phyloP scores from a whole-genome alignment of 2,329 filamentous ascomycete genomes.

The Sarocladiaceae sp. region DNA sequence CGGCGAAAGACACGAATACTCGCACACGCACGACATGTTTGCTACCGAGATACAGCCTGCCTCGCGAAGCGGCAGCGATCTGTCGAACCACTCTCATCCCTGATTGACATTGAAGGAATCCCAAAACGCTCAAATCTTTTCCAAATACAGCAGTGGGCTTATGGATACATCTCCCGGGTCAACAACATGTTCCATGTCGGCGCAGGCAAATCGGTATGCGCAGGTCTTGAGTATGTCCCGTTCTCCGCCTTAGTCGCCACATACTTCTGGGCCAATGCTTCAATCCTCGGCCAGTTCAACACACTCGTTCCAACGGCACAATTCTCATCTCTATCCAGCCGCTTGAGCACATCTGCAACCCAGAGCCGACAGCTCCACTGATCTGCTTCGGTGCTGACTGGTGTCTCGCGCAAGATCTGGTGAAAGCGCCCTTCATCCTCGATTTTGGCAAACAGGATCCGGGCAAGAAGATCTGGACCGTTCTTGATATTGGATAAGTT shows the following conservation, averaged over 20 bases:
- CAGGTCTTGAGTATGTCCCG: neutral
- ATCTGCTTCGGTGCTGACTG: slow-evolving; percentile 28
- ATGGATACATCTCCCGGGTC: neutral
- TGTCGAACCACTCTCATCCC: too few relatives aligned
- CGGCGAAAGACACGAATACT: too few relatives aligned
- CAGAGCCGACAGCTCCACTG: slow-evolving; percentile 36
- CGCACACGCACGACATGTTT: too few relatives aligned
- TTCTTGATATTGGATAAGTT: slow-evolving; percentile 15
- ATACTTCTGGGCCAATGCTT: neutral
- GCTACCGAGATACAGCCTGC: too few relatives aligned
- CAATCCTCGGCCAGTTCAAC: slow-evolving; percentile 3
- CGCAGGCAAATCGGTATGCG: neutral
- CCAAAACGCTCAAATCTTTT: too few relatives aligned
- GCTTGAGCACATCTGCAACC: slow-evolving; percentile 28
- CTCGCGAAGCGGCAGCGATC: too few relatives aligned
- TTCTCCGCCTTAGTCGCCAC: neutral
- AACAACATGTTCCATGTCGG: slow-evolving; percentile 4
- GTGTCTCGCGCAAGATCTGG: slow-evolving; percentile 24
- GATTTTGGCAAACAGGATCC: slow-evolving; percentile 35
- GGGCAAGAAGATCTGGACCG: slow-evolving; percentile 28
- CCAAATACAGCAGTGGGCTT: too few relatives aligned
- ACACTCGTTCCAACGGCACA: slow-evolving; percentile 1
- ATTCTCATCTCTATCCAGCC: slow-evolving; percentile 24
- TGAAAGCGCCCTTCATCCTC: slow-evolving; percentile 26
- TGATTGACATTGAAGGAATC: too few relatives aligned